Evolutionary conservation across 1,284 basidiomycete species (phyloP).

Genomic region (Phenoliferia sp.): DNA sequence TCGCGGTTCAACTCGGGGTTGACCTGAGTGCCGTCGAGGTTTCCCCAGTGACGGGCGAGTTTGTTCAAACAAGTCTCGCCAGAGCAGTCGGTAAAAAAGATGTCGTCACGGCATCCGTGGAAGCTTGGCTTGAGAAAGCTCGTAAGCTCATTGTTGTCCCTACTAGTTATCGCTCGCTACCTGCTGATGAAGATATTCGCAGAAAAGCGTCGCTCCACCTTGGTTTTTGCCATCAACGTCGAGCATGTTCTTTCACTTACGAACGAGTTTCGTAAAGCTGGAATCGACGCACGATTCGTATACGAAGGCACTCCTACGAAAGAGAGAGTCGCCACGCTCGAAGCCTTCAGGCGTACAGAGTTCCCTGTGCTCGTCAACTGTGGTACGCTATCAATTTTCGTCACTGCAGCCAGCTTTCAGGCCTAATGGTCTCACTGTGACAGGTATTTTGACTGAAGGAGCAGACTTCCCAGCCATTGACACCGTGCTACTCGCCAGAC

Average conservation of each 20-base stretch:
- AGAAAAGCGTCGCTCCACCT: constrained; percentile 66
- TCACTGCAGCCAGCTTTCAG: neutral
- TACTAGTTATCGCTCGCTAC: neutral
- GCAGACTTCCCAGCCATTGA: constrained; percentile 55
- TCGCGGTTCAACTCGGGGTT: constrained; percentile 67
- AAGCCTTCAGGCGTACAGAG: constrained; percentile 62
- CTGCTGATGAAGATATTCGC: neutral
- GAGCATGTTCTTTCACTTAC: constrained; percentile 77
- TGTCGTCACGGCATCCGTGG: constrained; percentile 69
- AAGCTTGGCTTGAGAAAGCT: constrained; percentile 75
- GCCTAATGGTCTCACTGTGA: neutral
- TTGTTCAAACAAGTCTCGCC: constrained; percentile 67
- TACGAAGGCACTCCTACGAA: constrained; percentile 58
- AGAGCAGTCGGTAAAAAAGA: constrained; percentile 70
- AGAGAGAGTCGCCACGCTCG: constrained; percentile 63
- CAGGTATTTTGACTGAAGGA: constrained; percentile 86
- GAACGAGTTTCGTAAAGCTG: constrained; percentile 63
- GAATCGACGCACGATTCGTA: constrained; percentile 80
- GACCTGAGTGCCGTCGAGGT: constrained; percentile 63
- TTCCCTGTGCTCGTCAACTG: constrained; percentile 92
- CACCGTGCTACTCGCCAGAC: constrained; percentile 67
- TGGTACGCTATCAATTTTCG: constrained; percentile 49
- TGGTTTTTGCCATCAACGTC: constrained; percentile 86
- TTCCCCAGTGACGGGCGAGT: constrained; percentile 67
- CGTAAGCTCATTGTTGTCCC: neutral